Percentiles rank a stretch among this genome's conserved stretches.
phyloP scores from a whole-genome alignment of 2,329 filamentous ascomycete species.

The Fusarium nygamai region DNA sequence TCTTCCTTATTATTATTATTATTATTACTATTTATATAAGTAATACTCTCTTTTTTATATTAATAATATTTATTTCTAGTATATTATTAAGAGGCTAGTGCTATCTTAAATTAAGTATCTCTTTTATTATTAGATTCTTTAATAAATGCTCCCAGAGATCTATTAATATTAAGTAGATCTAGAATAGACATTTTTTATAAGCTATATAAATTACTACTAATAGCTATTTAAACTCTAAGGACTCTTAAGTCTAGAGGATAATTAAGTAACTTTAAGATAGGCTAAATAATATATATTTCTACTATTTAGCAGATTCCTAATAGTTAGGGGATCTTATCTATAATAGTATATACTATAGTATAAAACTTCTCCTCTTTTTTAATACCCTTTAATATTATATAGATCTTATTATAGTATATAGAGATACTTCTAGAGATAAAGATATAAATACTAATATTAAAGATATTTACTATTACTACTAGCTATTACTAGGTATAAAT shows the following conservation, averaged over 20 bases:
- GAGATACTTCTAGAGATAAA: not conserved
- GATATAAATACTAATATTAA: not conserved
- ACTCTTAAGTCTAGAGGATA: not conserved
- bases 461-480: not conserved
- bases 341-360: not conserved
- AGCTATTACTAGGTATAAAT: not conserved
- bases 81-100: no score
- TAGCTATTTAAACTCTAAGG: no score
- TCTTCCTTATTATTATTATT: no score
- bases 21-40: no score
- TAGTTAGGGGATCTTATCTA: not conserved
- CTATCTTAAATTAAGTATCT: no score
- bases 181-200: no score
- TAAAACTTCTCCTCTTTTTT: not conserved
- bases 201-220: no score
- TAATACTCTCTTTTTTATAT: no score
- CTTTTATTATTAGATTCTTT: no score
- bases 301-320: not conserved
- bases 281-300: not conserved
- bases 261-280: not conserved
- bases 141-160: no score
- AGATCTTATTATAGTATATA: not conserved
- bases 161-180: no score
- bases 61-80: no score
- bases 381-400: not conserved